Evolutionary conservation across 495 filamentous ascomycete species (phyloP), one percentile per base, ranked within the genome.

Genomic region (Daldinia decipiens): DNA sequence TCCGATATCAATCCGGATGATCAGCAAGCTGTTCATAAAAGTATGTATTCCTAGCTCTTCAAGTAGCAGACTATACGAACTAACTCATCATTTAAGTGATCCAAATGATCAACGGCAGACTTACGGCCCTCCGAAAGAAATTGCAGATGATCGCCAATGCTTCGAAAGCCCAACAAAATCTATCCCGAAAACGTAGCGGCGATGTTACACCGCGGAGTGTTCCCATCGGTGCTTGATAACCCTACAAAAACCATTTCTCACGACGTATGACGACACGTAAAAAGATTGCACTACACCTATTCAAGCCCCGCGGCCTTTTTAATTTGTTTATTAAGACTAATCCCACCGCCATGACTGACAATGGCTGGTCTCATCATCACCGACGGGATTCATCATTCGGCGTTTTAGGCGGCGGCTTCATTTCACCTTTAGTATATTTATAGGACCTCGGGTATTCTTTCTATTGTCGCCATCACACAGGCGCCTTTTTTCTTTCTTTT

Each of bases 1-100:
- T 76, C 83, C 4, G 89, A 87, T 11, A 86, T 93, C 58, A 88
- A 89, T 77, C 82, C 83, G 56, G 91, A 94, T 65, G 92, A 95
- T 78, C 89, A 91, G 70, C 85, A 90, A 73, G 81, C 87, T 12
- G 87, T 94, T 19, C 79, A 89, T 53, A 94, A 92, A 76, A 81
- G 92, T 93, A 74, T 50, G 78, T 67, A 1, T 47, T 24, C 43
- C 43, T 24, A 47, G 9, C 29, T 12, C 50, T 13, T 15, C 58
- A 5, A 55, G 7, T 21, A 9, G 31, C 40, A 60, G 32, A 26
- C 2, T 24, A 17, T 13, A 13, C 15, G 21, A 53, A 47, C 69
- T 77, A 66, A 78, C 70, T 13, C 29, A 24, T 11, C 27, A 29
- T 31, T 34, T 7, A 58, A 84, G 82, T 84, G 81, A 82, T 84